Evolutionary conservation across 805 yeast genomes (phyloP).

Genomic region (Suhomyces canberraensis): DNA sequence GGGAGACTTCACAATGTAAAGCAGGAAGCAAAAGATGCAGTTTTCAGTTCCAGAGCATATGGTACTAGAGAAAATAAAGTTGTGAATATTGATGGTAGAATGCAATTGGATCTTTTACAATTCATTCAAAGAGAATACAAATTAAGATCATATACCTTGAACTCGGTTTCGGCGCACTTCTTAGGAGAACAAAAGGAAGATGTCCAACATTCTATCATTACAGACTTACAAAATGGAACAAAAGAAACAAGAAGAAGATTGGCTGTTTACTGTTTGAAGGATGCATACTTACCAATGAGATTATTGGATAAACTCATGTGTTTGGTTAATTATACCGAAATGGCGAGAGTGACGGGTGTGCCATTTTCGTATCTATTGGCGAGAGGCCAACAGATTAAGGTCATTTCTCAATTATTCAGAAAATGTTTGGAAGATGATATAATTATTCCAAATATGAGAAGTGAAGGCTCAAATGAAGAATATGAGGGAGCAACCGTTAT

Average conservation of each 20-base stretch:
- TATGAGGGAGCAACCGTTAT: slow-evolving; percentile 99
- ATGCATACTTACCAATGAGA: slow-evolving; percentile 88
- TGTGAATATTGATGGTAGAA: slow-evolving; percentile 90
- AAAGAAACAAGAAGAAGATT: slow-evolving; percentile 89
- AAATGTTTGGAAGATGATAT: slow-evolving; percentile 85
- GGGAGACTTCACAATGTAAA: slow-evolving; percentile 66
- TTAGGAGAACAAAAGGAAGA: slow-evolving; percentile 96
- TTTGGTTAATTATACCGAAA: slow-evolving; percentile 92
- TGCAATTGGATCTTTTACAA: slow-evolving; percentile 90
- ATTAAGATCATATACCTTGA: slow-evolving; percentile 88
- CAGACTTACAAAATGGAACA: slow-evolving; percentile 89
- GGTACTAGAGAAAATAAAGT: slow-evolving; percentile 94
- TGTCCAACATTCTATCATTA: slow-evolving; percentile 94
- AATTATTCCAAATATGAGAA: slow-evolving; percentile 85
- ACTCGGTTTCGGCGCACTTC: slow-evolving; percentile 92
- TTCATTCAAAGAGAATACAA: slow-evolving; percentile 94
- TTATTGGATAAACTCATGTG: slow-evolving; percentile 93
- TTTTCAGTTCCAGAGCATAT: slow-evolving; percentile 90
- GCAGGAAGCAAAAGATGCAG: slow-evolving; percentile 78
- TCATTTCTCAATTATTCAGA: slow-evolving; percentile 89
- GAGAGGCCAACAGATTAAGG: slow-evolving; percentile 98
- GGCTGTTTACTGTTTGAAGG: slow-evolving; percentile 96
- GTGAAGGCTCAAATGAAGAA: slow-evolving; percentile 81
- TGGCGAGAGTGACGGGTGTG: slow-evolving; percentile 99
- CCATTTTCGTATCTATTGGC: slow-evolving; percentile 86